These are phyloP conservation scores for Colletotrichum sp. DNA, from an alignment of 2,329 filamentous ascomycete genomes.

Conservation along the genomic window DNA sequence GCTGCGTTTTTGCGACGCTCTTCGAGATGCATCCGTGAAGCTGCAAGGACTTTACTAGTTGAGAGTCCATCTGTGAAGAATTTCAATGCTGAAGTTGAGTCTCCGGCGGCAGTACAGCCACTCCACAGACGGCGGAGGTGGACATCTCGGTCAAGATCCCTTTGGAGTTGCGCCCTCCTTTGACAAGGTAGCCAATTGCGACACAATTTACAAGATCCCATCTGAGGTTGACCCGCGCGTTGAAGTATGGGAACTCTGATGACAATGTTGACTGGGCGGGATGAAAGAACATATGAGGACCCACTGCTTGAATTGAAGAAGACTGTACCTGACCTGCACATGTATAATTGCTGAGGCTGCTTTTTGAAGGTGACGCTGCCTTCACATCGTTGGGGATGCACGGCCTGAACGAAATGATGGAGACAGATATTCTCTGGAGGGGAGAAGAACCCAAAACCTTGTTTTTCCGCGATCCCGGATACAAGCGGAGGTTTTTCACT, in stretches of 20 bases:
- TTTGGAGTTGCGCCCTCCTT: neutral
- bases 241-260: neutral
- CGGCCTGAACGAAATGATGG: neutral
- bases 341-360: neutral
- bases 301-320: neutral
- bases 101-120: neutral
- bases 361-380: neutral
- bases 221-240: neutral
- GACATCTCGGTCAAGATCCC: neutral
- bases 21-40: neutral
- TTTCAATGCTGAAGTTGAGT: neutral
- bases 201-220: neutral
- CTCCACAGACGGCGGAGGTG: neutral
- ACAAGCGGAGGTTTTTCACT: neutral
- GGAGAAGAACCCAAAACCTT: neutral
- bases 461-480: neutral
- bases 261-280: accelerated
- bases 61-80: neutral
- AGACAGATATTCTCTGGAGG: neutral
- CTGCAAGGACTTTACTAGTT: neutral
- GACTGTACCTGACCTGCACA: neutral
- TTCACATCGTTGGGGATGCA: neutral
- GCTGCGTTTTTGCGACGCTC: neutral
- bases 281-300: neutral
- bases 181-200: neutral